Evolutionary conservation across 352 stramenopile species (phyloP), one percentile per base, ranked within the genome.

Genomic region (Peronospora destructor): DNA sequence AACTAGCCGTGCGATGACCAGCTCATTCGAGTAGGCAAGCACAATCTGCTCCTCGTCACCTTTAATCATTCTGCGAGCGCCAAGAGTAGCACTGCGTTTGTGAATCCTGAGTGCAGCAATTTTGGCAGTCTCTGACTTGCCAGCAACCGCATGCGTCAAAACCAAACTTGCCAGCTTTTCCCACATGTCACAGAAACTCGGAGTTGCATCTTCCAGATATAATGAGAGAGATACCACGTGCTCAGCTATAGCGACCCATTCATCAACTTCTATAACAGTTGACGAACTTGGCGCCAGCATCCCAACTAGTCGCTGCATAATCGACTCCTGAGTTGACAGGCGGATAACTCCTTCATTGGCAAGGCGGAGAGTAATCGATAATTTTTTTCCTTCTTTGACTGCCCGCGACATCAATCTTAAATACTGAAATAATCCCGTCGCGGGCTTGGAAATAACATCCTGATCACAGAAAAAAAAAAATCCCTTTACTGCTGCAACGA

Each of bases 91-190:
- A 29, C 53, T 66, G 25, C 71, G 74, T 52, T 83, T 76, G 12
- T 88, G 70, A 9, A 87, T 49, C 25, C 71, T 66, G 4, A 88
- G 40, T 6, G 50, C 60, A 10, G 68, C 59, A 34, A 84, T 55
- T 32, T 73, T 77, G 1, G 74, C 66, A 23, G 59, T 48, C n/a
- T 85, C 76, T 14, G 65, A 51, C 53, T 88, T 91, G 13, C 74
- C 81, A 0, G 70, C 60, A 36, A 91, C 59, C 0, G 68, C 70
- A 52, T 88, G 68, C 7, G 55, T 76, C 21, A 91, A 59, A 12
- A 84, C 28, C 42, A 70, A 62, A 40, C 68, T 69, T 14, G 62
- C 66, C 0, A 78, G 54, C 4, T 66, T 65, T 16, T 73, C 74
- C 79, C 79, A 90, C n/a, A 54, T 56, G n/a, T 61, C 59, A 42